Evolutionary conservation across 495 filamentous ascomycete genomes (phyloP), one percentile per base, ranked within the genome.

Genomic region (Penicillium lagena): DNA sequence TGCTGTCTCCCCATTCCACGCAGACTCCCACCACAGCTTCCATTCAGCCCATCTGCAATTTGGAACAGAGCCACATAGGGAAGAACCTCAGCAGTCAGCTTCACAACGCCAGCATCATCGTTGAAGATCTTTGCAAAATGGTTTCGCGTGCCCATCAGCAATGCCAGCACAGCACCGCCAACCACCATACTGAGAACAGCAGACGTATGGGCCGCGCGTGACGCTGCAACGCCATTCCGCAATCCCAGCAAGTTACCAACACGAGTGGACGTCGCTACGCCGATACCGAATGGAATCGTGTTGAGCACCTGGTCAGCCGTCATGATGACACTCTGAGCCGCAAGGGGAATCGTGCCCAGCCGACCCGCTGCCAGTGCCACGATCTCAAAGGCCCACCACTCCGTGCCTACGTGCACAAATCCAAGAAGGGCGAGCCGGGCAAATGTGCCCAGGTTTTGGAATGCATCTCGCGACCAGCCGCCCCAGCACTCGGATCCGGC

Each of bases 371-470:
- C 89, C 0, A 96, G 72, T 1, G 90, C 89, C n/a, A 95, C 89
- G 44, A 96, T 95, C 64, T 95, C 90, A 52, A 94, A 95, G 0
- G 90, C 90, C 89, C 90, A 95, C 90, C 90, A 95, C 65, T 96
- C 89, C 0, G 87, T 94, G 7, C 90, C 90, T 15, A 95, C 85
- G 53, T 95, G 90, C n/a, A 95, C 59, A 35, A 95, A 70, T 6
- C 90, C 90, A 1, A 95, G 64, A 30, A 82, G 53, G 7, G 90
- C 87, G 7, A 96, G 77, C 7, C 82, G 79, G 3, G 85, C 73
- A 52, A 96, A 96, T 0, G 82, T 84, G 29, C 80, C 64, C 13
- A 85, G 68, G 54, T 89, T 85, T 13, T 74, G 64, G 29, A 87
- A 52, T 13, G 82, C 84, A 15, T 75, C 73, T 2, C 73, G 69